Evolutionary conservation across 2,329 filamentous ascomycete genomes (phyloP).

Genomic region (Hypoxylon rubiginosum): DNA sequence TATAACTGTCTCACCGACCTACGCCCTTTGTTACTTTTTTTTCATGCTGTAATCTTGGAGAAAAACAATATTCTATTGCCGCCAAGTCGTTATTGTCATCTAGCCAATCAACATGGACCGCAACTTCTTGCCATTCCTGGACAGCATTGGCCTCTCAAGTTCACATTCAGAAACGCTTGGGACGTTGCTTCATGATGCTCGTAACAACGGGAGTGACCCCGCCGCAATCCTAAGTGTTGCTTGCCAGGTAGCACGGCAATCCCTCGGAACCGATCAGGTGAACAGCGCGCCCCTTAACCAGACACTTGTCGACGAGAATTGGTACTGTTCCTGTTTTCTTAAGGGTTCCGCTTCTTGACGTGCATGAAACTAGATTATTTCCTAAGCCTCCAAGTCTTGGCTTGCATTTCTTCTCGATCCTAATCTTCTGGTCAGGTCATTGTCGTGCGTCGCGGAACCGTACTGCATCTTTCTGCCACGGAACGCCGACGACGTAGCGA

Average conservation of each 20-base stretch:
- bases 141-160: conserved; percentile 13
- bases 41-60: not conserved
- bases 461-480: conserved; percentile 33
- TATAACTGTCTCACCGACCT: no score
- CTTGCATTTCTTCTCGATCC: not conserved
- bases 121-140: conserved; percentile 1
- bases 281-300: conserved; percentile 15
- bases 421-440: conserved; percentile 29
- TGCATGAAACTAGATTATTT: not conserved
- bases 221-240: conserved; percentile 6
- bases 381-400: not conserved
- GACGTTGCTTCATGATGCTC: not conserved
- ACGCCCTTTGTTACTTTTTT: not conserved
- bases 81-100: no score
- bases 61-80: not conserved
- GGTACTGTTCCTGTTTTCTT: conserved; percentile 8
- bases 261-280: conserved; percentile 10
- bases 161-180: not conserved
- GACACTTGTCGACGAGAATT: conserved; percentile 20
- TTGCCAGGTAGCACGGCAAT: conserved; percentile 7
- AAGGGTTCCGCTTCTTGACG: not conserved
- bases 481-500: conserved; percentile 18
- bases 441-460: conserved; percentile 26
- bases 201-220: not conserved
- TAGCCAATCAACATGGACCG: not conserved